These are phyloP conservation scores for Vitis riparia DNA, from an alignment of 164 flowering plant species.

Conservation along the genomic window DNA sequence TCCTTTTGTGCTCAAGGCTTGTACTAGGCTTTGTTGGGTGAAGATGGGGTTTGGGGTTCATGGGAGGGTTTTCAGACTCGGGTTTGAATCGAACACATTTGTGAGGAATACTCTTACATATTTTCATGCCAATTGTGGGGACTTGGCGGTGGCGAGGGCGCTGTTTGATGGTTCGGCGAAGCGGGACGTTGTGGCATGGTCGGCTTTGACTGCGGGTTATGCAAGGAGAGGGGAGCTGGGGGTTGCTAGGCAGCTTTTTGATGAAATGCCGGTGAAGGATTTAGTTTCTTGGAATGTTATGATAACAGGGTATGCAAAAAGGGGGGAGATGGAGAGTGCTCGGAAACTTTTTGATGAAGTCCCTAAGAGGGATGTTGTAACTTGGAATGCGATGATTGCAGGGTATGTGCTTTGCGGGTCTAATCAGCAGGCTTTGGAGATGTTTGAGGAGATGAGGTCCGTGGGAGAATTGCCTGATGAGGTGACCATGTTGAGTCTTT, in stretches of 20 bases:
- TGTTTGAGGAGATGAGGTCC: conserved; percentile 66
- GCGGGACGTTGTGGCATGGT: conserved; percentile 70
- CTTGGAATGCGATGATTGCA: conserved; percentile 69
- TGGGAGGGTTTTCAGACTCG: conserved; percentile 52
- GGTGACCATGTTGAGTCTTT: conserved; percentile 60
- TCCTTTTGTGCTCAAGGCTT: conserved; percentile 73
- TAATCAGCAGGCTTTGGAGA: conserved; percentile 41
- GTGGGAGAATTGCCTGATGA: conserved; percentile 56
- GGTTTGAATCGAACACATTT: conserved; percentile 51
- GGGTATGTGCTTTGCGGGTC: conserved; percentile 51
- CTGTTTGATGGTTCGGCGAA: conserved; percentile 54
- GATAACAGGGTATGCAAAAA: conserved; percentile 71
- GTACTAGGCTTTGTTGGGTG: conserved; percentile 57
- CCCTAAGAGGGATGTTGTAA: conserved; percentile 56
- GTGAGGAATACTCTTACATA: conserved; percentile 66
- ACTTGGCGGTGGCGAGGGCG: conserved; percentile 44
- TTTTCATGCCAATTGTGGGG: conserved; percentile 75
- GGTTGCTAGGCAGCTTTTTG: conserved; percentile 53
- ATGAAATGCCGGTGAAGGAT: conserved; percentile 73
- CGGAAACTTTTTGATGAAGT: conserved; percentile 50
- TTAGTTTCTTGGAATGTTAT: conserved; percentile 88
- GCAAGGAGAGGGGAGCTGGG: conserved; percentile 59
- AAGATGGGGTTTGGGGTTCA: conserved; percentile 53
- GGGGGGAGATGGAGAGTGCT: conserved; percentile 66
- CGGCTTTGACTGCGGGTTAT: conserved; percentile 74